phyloP scores from a whole-genome alignment of 1,139 yeast genomes.

The Yamadazyma buinensis region DNA sequence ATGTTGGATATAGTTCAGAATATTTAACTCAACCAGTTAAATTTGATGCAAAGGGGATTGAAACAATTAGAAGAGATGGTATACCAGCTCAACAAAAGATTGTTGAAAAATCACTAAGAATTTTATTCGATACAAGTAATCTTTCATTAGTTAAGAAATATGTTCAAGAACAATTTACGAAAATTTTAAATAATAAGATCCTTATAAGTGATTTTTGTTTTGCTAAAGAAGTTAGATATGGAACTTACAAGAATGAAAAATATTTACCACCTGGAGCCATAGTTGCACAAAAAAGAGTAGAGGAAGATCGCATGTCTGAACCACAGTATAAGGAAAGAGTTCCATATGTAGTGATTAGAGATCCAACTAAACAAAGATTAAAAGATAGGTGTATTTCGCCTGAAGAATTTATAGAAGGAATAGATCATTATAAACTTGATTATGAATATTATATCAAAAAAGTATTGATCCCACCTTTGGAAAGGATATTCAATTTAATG shows the following conservation, averaged over 20 bases:
- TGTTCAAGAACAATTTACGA: conserved; percentile 60
- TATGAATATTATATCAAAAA: conserved; percentile 80
- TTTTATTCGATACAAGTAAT: conserved; percentile 70
- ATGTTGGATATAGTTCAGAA: conserved; percentile 81
- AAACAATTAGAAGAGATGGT: conserved; percentile 91
- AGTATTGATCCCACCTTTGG: conserved; percentile 85
- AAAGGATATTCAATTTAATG: conserved; percentile 72
- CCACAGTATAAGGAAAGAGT: conserved; percentile 90
- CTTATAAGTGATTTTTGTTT: conserved; percentile 83
- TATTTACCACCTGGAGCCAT: conserved; percentile 90
- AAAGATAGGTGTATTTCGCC: conserved; percentile 82
- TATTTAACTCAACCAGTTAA: conserved; percentile 42
- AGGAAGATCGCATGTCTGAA: conserved; percentile 64
- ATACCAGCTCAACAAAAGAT: conserved; percentile 88
- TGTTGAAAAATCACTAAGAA: conserved; percentile 63
- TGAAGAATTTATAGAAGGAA: conserved; percentile 54
- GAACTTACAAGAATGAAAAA: conserved; percentile 69
- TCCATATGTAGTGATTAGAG: conserved; percentile 77
- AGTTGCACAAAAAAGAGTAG: conserved; percentile 60
- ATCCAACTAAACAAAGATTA: conserved; percentile 59
- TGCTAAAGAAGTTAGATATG: conserved; percentile 85
- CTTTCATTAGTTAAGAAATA: conserved; percentile 66
- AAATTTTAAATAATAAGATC: conserved; percentile 58
- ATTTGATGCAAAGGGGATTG: conserved; percentile 96
- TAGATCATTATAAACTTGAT: conserved; percentile 49